Evolutionary conservation across 169 alveolate species (phyloP).

Genomic region (Plasmodium sp.): DNA sequence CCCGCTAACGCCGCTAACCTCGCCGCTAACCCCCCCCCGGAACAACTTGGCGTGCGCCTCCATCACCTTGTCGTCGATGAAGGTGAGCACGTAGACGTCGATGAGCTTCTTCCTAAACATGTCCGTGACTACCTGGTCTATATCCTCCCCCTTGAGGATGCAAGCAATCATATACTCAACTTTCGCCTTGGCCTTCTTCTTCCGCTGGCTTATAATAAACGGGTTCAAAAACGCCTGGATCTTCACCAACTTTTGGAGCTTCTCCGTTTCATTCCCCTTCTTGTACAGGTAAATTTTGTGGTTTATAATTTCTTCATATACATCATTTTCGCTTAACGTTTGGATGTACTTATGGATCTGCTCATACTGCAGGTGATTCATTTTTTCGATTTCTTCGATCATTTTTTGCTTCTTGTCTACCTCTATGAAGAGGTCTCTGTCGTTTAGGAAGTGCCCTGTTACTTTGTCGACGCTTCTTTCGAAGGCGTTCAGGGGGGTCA

Average conservation of each 20-base stretch:
- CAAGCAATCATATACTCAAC: constrained; percentile 54
- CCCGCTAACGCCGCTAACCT: not conserved
- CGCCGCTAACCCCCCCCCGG: not conserved
- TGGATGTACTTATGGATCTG: constrained; percentile 30
- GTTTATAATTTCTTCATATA: constrained; percentile 71
- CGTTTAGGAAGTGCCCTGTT: constrained; percentile 51
- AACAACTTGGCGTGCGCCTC: constrained; percentile 63
- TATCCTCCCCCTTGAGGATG: constrained; percentile 33
- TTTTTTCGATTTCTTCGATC: constrained; percentile 61
- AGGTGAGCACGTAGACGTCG: constrained; percentile 60
- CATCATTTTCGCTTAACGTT: constrained; percentile 52
- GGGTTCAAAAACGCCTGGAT: constrained; percentile 63
- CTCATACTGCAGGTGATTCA: constrained; percentile 21
- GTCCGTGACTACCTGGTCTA: constrained; percentile 32
- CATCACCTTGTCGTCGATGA: constrained; percentile 65
- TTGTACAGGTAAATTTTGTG: constrained; percentile 60
- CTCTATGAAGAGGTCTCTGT: constrained; percentile 62
- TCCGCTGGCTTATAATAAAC: constrained; percentile 33
- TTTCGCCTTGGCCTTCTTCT: constrained; percentile 71
- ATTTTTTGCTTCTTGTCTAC: constrained; percentile 61
- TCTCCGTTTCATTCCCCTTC: constrained; percentile 67
- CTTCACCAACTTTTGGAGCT: constrained; percentile 21
- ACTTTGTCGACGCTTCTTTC: constrained; percentile 73
- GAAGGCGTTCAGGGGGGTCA: not conserved
- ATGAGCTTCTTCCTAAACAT: constrained; percentile 52